Evolutionary conservation across 805 yeast genomes (phyloP), one percentile per base, ranked within the genome.

Genomic region (Danielia reshetovae): DNA sequence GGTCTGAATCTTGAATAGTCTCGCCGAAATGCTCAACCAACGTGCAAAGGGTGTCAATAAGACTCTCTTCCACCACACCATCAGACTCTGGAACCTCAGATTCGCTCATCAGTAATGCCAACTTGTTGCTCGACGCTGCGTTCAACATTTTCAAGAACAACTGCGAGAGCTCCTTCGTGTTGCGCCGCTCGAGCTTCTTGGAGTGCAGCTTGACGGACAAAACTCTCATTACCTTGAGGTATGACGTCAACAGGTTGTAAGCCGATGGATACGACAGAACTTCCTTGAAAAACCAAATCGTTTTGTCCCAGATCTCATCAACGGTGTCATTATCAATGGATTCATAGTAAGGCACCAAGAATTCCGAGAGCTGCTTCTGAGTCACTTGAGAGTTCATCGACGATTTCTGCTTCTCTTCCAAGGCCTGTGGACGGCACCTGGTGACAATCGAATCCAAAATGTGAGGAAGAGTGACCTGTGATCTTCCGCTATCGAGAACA

Each of bases 401-500:
- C 0, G 85, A 74, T 34, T 60, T 62, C 7, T 55, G 40, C n/a
- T 45, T 43, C 11, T 59, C 67, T 0, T 54, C 55, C 6, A 61
- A 35, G 2, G 51, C 14, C 30, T 49, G 55, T 0, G 70, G 66
- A 19, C 54, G 49, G 35, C 75, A 63, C 39, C 82, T 61, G 7
- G 77, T 62, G 15, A 58, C 52, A 21, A 82, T 65, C 0, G 85
- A 65, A 37, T 74, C 68, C 45, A 85, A 65, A 4, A 88, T 60
- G 46, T 75, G 72, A 0, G 94, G 89, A 10, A 87, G 62, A 0
- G 94, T 83, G 4, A 75, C 49, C 37, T 79, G 84, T 0, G 95
- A 84, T 43, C 85, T 75, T 6, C 95, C 83, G 0, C 93, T 90
- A 59, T 89, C 96, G 31, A 89, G 60, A 2, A 84, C 80, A 54